Evolutionary conservation across 2,329 filamentous ascomycete genomes (phyloP).

Genomic region (Fusarium setosum): DNA sequence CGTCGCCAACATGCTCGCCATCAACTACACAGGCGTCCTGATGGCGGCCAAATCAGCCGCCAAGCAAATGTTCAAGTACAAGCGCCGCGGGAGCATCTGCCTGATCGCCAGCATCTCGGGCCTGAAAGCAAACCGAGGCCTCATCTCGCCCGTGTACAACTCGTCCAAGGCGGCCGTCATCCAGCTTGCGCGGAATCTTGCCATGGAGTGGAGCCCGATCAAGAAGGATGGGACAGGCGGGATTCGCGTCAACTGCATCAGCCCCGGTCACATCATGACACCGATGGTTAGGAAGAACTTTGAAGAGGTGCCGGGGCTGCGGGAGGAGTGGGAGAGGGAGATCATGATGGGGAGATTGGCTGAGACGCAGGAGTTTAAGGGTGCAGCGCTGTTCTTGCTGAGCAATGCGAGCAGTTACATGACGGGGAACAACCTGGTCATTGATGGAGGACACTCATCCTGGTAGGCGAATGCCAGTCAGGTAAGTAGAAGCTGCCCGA

Average conservation of each 20-base stretch:
- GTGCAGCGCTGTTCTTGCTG: slow-evolving; percentile 69
- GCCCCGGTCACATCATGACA: slow-evolving; percentile 75
- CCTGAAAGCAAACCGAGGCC: slow-evolving; percentile 65
- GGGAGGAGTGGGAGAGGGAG: slow-evolving; percentile 73
- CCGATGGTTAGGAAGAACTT: slow-evolving; percentile 81
- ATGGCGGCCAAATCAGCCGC: slow-evolving; percentile 53
- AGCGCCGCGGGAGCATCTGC: slow-evolving; percentile 65
- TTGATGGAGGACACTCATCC: slow-evolving; percentile 64
- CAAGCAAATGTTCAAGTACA: slow-evolving; percentile 67
- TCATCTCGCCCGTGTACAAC: slow-evolving; percentile 75
- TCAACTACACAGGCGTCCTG: slow-evolving; percentile 72
- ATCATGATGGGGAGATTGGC: slow-evolving; percentile 78
- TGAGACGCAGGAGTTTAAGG: slow-evolving; percentile 68
- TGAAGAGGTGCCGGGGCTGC: slow-evolving; percentile 71
- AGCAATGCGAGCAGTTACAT: slow-evolving; percentile 73
- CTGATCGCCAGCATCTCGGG: slow-evolving; percentile 69
- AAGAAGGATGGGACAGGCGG: slow-evolving; percentile 56
- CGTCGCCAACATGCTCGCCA: slow-evolving; percentile 72
- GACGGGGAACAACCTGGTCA: slow-evolving; percentile 66
- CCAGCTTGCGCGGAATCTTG: slow-evolving; percentile 71
- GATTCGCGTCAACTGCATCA: slow-evolving; percentile 77
- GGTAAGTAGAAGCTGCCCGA: no score
- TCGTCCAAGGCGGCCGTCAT: slow-evolving; percentile 74
- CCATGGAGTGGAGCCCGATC: slow-evolving; percentile 69
- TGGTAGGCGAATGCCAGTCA: not conserved